Base-by-base conservation (phyloP, 495 filamentous ascomycete genomes). In the Aspergillus coremiiformis region DNA sequence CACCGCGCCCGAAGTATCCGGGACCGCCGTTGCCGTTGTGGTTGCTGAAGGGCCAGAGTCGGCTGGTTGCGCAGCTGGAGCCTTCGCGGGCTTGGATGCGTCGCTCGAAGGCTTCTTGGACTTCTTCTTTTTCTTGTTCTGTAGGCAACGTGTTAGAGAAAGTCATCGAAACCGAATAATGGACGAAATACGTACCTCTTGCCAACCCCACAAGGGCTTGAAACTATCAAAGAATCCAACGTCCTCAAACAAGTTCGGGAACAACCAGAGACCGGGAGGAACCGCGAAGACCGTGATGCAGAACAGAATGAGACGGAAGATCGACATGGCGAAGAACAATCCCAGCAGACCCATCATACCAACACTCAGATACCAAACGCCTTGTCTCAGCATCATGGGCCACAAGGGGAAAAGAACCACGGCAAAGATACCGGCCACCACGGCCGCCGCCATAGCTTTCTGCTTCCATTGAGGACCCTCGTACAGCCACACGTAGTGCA, bases 151-250 rank as follows among this genome's bases (percentile, higher is more conserved):
- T 41, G 37, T 39, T 20, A 27, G 43, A 61, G 46, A 58, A 54
- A 27, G 14, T 19, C 42, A 27, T 44, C 19, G 23, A 22, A 19
- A 44, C 1, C 15, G 14, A 9, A 19, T 15, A 56, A 29, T 49
- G 24, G 45, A 22, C 27, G 37, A 15, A 49, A 57, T 27, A 33
- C 47, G 54, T 68, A 95, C 93, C 84, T 97, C 90, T 68, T 97
- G 93, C 94, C 94, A 99, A 45, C 87, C 94, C 92, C 94, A 97
- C 29, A 93, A 66, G 22, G 94, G 94, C 70, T 86, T 86, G 77
- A 99, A 99, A 69, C 87, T 94, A 55, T 99, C 94, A 62, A 97
- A 85, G 70, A 99, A 96, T 7, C 92, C 93, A 39, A 99, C 94
- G 65, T 99, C 94, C 69, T 97, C 94, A 71, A 96, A 99, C 19